phyloP scores from a whole-genome alignment of 805 yeast genomes.

The Huiozyma naganishii region DNA sequence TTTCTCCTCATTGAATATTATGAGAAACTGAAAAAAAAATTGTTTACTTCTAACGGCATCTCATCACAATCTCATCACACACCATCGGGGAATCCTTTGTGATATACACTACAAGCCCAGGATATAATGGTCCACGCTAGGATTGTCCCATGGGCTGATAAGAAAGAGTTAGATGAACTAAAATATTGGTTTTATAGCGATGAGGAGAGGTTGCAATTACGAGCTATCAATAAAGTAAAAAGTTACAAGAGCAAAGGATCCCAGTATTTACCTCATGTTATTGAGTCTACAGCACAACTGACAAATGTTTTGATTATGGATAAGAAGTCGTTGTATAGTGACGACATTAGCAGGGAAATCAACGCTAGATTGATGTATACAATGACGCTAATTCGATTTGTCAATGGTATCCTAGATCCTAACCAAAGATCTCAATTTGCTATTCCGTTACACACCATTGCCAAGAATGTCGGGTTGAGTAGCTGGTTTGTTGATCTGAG shows the following conservation, averaged over 20 bases:
- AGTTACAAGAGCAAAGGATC: constrained; percentile 48
- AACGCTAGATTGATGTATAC: constrained; percentile 46
- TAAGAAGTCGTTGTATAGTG: constrained; percentile 10
- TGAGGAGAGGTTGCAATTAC: constrained; percentile 17
- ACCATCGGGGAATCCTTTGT: too few relatives aligned
- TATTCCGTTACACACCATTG: constrained; percentile 65
- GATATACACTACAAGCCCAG: too few relatives aligned
- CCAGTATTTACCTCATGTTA: constrained; percentile 51
- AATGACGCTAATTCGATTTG: constrained; percentile 73
- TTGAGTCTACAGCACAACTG: constrained; percentile 54
- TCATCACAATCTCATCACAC: too few relatives aligned
- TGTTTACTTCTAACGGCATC: too few relatives aligned
- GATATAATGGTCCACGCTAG: constrained; percentile 19
- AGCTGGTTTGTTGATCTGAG: constrained; percentile 78
- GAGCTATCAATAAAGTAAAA: constrained; percentile 43
- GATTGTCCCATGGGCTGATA: constrained; percentile 30
- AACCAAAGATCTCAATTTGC: constrained; percentile 71
- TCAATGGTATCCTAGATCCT: constrained; percentile 85
- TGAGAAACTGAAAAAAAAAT: too few relatives aligned
- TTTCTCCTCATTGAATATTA: too few relatives aligned
- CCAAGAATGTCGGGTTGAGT: constrained; percentile 59
- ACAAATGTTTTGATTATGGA: constrained; percentile 40
- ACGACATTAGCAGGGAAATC: constrained; percentile 18
- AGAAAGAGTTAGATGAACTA: constrained; percentile 36
- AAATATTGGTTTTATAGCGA: constrained; percentile 43